A percentile compares a stretch with the other conserved stretches of the same genome.
Conservation (phyloP, 1,139 yeast species). For the Yamadazyma jaroonii region DNA sequence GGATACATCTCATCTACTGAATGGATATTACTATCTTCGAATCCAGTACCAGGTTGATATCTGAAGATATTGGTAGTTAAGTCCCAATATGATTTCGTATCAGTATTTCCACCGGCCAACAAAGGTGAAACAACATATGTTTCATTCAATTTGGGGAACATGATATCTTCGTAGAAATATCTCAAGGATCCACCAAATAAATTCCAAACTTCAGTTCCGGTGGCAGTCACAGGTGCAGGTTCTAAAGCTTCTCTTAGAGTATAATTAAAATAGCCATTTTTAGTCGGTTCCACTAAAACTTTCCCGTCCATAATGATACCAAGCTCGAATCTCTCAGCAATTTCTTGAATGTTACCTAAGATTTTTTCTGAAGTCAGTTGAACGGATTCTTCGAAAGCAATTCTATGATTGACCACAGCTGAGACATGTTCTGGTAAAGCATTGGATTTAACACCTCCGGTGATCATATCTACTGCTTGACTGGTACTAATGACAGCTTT, state of each 20-base stretch:
- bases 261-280: slow-evolving; percentile 49
- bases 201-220: slow-evolving; percentile 49
- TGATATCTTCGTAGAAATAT: slow-evolving; percentile 51
- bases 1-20: slow-evolving; percentile 32
- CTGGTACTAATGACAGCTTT: slow-evolving; percentile 57
- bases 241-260: slow-evolving; percentile 35
- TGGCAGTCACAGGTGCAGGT: slow-evolving; percentile 61
- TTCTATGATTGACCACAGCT: slow-evolving; percentile 56
- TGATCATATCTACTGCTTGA: slow-evolving; percentile 65
- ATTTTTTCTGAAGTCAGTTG: slow-evolving; percentile 38
- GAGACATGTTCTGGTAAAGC: slow-evolving; percentile 71
- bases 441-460: slow-evolving; percentile 70
- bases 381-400: slow-evolving; percentile 50
- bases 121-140: slow-evolving; percentile 32
- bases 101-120: slow-evolving; percentile 39
- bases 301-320: slow-evolving; percentile 43
- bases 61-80: slow-evolving; percentile 37
- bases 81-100: slow-evolving; percentile 41
- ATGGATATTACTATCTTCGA: slow-evolving; percentile 19
- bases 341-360: slow-evolving; percentile 27
- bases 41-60: slow-evolving; percentile 27
- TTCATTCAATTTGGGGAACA: slow-evolving; percentile 25
- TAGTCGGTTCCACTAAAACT: slow-evolving; percentile 22
- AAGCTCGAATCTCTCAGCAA: slow-evolving; percentile 46
- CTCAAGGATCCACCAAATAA: slow-evolving; percentile 55